Conservation (phyloP, 192 early-diverging fungal genomes). For the Linnemannia elongata region DNA sequence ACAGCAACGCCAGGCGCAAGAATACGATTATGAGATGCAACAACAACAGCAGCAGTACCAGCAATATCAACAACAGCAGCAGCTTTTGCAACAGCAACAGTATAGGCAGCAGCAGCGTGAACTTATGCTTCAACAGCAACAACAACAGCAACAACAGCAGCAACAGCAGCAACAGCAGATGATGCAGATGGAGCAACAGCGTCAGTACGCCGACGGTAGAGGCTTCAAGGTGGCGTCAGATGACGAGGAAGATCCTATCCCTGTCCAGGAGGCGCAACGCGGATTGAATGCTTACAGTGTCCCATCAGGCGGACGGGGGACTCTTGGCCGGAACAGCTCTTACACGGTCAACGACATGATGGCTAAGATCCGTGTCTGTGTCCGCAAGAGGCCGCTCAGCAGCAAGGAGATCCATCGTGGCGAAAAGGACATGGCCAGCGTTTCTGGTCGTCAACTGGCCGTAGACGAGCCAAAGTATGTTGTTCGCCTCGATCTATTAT, state of each 20-base stretch:
- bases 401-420: conserved; percentile 84
- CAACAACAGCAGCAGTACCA: conserved; percentile 35
- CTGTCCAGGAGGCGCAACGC: conserved; percentile 51
- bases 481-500: neutral
- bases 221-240: conserved; percentile 56
- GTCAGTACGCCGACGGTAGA: conserved; percentile 29
- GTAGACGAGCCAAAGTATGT: conserved; percentile 96
- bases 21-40: conserved; percentile 24
- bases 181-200: conserved; percentile 32
- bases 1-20: conserved; percentile 19
- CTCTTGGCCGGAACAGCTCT: conserved; percentile 36
- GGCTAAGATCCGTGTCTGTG: conserved; percentile 96
- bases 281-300: conserved; percentile 84
- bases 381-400: conserved; percentile 95
- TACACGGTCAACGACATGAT: conserved; percentile 63
- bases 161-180: conserved; percentile 38
- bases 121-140: conserved; percentile 20
- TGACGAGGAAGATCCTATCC: conserved; percentile 56
- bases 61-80: conserved; percentile 32
- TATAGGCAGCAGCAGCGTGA: conserved; percentile 29
- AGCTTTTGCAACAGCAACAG: conserved; percentile 32
- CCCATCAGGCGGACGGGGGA: conserved; percentile 57
- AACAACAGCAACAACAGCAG: conserved; percentile 25
- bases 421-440: conserved; percentile 89
- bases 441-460: conserved; percentile 75